Base-by-base conservation (phyloP, 257 asterid species). In the Rubia yunnanensis region DNA sequence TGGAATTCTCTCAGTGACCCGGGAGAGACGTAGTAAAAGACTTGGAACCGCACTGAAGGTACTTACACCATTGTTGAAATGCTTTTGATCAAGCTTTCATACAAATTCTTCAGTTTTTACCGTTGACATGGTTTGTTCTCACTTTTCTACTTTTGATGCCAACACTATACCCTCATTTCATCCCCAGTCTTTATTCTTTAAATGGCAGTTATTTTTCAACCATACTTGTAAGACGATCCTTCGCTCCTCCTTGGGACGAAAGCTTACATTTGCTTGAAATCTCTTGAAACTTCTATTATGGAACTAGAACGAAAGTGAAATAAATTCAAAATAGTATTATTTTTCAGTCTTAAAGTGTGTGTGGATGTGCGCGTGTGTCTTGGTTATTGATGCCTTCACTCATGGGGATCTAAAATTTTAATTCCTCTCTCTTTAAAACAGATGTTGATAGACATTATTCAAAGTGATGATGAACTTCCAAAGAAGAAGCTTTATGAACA, bases 1-100 rank as follows among this genome's bases (percentile, higher is more conserved):
- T 68, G 95, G 96, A 32, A 81, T 83, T 60, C 94, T 92, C 64
- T 79, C 53, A 23, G 89, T 92, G 52, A 75, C 77, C 28, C 84
- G 79, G 7, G 99, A 89, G 81, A 87, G 87, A 55, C 90, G 91
- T 44, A 73, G 78, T 69, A 89, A 90, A 44, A 85, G 88, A 62
- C 84, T 87, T 31, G 99, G 99, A 79, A 87, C 82, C 27, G 95
- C 99, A 60, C 71, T 92, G 23, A 92, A 92, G 97, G 97, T 92
- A 81, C 65, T 63, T 66, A 18, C 26, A 23, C 24, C 23, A 5
- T 64, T 10, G 8, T 32, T 31, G 20, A 30, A 31, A 58, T 66
- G 35, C 44, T n/a, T 50, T 49, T 52, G 63, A 44, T 6, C 38
- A 23, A 24, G 23, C 20, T 38, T 36, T 39, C 24, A 23, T 63